These are phyloP conservation scores for Mucor lusitanicus DNA, from an alignment of 371 early-diverging fungal genomes.

Conservation along the genomic window DNA sequence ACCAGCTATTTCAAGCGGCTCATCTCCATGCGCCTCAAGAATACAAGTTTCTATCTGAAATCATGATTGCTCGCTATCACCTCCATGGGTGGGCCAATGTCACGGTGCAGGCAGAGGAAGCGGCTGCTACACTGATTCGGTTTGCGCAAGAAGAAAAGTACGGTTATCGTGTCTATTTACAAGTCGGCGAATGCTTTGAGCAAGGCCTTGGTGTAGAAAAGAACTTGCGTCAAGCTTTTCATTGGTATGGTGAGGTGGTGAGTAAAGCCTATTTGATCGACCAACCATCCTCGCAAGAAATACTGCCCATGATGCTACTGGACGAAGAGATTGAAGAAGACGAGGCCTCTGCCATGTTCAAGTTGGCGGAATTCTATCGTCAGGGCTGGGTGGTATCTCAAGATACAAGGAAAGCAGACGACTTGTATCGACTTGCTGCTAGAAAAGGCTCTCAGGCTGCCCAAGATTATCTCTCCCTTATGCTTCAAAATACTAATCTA, in stretches of 20 bases:
- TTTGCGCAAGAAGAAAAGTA: constrained; percentile 27
- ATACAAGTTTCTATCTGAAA: constrained; percentile 22
- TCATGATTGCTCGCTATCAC: constrained; percentile 43
- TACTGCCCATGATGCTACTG: constrained; percentile 27
- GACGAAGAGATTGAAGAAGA: constrained; percentile 39
- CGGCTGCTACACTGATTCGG: constrained; percentile 26
- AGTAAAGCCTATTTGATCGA: constrained; percentile 6
- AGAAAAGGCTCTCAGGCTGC: constrained; percentile 26
- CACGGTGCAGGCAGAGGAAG: constrained; percentile 19
- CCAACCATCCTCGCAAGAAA: neutral
- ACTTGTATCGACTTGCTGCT: constrained; percentile 28
- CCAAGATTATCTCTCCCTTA: constrained; percentile 18
- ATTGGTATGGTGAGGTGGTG: constrained; percentile 79
- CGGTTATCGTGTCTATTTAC: constrained; percentile 30
- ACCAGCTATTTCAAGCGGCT: constrained; percentile 26
- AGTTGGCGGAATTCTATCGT: constrained; percentile 41
- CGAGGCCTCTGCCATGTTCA: constrained; percentile 33
- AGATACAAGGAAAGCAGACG: constrained; percentile 24
- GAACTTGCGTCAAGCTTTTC: constrained; percentile 68
- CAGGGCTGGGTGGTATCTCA: constrained; percentile 22
- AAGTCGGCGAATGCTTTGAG: constrained; percentile 73
- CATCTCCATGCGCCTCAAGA: constrained; percentile 28
- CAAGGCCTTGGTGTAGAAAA: constrained; percentile 81
- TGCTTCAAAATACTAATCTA: constrained; percentile 13
- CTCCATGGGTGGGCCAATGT: constrained; percentile 43